phyloP scores from a whole-genome alignment of 2,329 filamentous ascomycete genomes.

The Stylonectria norvegica region DNA sequence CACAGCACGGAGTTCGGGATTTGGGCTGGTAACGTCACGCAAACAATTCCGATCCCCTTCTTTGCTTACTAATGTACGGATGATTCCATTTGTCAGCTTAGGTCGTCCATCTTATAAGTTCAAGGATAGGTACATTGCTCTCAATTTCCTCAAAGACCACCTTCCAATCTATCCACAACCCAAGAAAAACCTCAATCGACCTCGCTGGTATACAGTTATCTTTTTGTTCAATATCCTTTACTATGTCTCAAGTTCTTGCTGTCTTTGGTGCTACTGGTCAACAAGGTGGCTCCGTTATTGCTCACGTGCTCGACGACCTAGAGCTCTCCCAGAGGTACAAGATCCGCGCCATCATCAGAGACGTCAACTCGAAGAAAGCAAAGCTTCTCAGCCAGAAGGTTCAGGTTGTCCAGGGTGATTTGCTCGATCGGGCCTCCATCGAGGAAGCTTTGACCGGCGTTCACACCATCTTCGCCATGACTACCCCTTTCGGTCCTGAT shows the following conservation, averaged over 20 bases:
- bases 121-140: too few species aligned
- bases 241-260: constrained; percentile 37
- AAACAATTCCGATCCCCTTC: too few species aligned
- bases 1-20: too few species aligned
- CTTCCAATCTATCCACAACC: too few species aligned
- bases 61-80: too few species aligned
- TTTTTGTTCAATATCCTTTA: too few species aligned
- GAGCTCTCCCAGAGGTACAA: constrained; percentile 43
- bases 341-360: constrained; percentile 50
- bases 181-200: too few species aligned
- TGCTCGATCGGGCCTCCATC: constrained; percentile 38
- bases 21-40: too few species aligned
- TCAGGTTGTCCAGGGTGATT: constrained; percentile 39
- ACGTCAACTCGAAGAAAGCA: constrained; percentile 34
- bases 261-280: constrained; percentile 53
- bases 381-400: constrained; percentile 27
- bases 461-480: constrained; percentile 49
- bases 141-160: too few species aligned
- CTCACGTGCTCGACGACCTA: constrained; percentile 42
- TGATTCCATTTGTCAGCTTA: too few species aligned
- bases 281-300: constrained; percentile 48
- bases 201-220: too few species aligned
- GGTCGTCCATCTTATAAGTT: too few species aligned
- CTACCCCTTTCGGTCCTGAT: constrained; percentile 37
- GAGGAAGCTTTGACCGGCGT: constrained; percentile 39